A percentile compares a stretch with the other conserved stretches of the same genome.
phyloP scores from a whole-genome alignment of 2,329 filamentous ascomycete genomes.

The Arthrobotrys musiformis region DNA sequence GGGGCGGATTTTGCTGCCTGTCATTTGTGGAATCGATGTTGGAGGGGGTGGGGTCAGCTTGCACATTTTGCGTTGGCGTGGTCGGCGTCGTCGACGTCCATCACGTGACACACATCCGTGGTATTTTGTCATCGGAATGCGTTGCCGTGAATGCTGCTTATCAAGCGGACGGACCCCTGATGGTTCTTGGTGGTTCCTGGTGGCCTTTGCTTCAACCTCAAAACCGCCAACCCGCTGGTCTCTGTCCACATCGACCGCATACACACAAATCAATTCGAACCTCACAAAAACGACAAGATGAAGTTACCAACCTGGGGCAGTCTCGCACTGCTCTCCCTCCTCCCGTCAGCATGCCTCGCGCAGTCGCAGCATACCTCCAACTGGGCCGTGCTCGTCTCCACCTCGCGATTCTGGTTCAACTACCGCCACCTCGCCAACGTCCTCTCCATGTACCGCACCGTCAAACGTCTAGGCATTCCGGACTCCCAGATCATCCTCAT shows the following conservation, averaged over 20 bases:
- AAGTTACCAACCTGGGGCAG: constrained; percentile 38
- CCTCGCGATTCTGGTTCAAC: constrained; percentile 99
- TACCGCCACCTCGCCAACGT: constrained; percentile 98
- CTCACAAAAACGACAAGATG: constrained; percentile 18
- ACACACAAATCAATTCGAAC: neutral
- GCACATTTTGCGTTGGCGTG: neutral
- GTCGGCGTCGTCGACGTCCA: neutral
- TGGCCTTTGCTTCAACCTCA: neutral
- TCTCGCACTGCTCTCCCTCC: constrained; percentile 41
- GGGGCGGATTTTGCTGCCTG: constrained; percentile 69
- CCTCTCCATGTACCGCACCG: constrained; percentile 94
- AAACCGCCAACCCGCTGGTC: neutral
- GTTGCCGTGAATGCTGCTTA: constrained; percentile 23
- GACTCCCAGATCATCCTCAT: constrained; percentile 99
- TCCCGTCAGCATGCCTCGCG: constrained; percentile 59
- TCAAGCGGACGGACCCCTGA: constrained; percentile 47
- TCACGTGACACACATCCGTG: neutral
- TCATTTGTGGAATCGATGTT: neutral
- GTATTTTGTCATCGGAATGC: neutral
- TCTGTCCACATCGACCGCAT: neutral
- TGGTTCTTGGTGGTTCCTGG: neutral
- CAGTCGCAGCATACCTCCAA: constrained; percentile 90
- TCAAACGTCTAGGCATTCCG: constrained; percentile 96
- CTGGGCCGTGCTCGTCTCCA: constrained; percentile 98
- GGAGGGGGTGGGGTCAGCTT: too few relatives aligned